Percentiles rank a stretch among this genome's conserved stretches.
Evolutionary conservation across 345 rosid species (phyloP).

Genomic region (Euclidium syriacum): DNA sequence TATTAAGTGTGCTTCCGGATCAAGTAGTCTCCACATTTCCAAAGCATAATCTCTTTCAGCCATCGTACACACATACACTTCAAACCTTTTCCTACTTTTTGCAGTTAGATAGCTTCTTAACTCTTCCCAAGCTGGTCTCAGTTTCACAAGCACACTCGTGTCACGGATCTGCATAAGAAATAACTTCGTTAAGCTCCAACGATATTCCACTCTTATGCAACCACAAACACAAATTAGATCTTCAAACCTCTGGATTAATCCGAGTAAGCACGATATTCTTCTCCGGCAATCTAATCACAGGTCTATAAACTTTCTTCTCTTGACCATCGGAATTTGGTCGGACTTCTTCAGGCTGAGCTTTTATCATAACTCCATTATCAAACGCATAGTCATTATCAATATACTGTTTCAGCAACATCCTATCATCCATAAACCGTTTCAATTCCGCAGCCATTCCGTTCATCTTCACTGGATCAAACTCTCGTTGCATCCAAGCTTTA

Average conservation of each 20-base stretch:
- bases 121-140: slow-evolving; percentile 99
- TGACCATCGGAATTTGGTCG: slow-evolving; percentile 48
- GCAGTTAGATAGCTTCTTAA: slow-evolving; percentile 90
- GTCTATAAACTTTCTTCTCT: slow-evolving; percentile 74
- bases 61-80: slow-evolving; percentile 99
- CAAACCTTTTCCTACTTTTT: slow-evolving; percentile 90
- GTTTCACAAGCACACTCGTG: slow-evolving; percentile 98
- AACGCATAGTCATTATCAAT: slow-evolving; percentile 58
- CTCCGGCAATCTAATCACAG: slow-evolving; percentile 75
- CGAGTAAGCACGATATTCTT: slow-evolving; percentile 80
- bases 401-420: slow-evolving; percentile 78
- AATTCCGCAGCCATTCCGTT: slow-evolving; percentile 74
- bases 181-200: not conserved
- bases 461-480: slow-evolving; percentile 57
- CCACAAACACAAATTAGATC: not conserved
- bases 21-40: slow-evolving; percentile 99
- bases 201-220: not conserved
- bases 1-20: slow-evolving; percentile 79
- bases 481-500: slow-evolving; percentile 72
- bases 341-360: slow-evolving; percentile 85
- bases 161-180: slow-evolving; percentile 67
- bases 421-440: slow-evolving; percentile 70
- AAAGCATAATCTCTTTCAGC: slow-evolving; percentile 99
- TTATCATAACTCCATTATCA: slow-evolving; percentile 64
- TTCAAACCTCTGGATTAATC: slow-evolving; percentile 89